A percentile compares a stretch with the other conserved stretches of the same genome.
Conservation (phyloP, 306 rosid genomes). For the Geum urbanum region DNA sequence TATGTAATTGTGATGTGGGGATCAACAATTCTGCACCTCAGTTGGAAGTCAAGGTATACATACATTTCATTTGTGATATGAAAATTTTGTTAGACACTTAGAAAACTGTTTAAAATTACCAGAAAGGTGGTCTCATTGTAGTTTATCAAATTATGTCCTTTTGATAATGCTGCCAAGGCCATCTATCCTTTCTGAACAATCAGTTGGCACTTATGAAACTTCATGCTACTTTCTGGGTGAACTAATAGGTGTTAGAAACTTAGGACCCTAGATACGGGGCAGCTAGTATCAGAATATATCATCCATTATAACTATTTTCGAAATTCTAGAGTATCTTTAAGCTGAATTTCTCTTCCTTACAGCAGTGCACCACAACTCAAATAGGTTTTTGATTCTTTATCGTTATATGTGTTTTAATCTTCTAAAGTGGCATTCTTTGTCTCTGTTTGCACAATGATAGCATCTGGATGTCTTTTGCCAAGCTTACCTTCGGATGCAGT, state of each 20-base stretch:
- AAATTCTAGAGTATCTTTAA: not conserved
- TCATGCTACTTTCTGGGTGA: not conserved
- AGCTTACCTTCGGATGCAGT: constrained; percentile 93
- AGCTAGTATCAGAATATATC: not conserved
- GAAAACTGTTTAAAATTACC: not conserved
- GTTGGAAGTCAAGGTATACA: constrained; percentile 86
- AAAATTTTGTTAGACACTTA: not conserved
- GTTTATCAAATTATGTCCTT: not conserved
- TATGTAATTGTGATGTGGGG: constrained; percentile 33
- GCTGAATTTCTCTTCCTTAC: not conserved
- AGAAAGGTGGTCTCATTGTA: not conserved
- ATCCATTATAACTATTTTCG: not conserved
- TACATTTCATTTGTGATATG: not conserved
- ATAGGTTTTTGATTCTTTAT: not conserved
- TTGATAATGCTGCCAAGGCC: not conserved
- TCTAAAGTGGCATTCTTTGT: constrained; percentile 19
- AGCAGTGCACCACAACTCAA: not conserved
- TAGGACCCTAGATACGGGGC: not conserved
- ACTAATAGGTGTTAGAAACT: not conserved
- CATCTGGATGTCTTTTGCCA: constrained; percentile 83
- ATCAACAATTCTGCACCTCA: constrained; percentile 41
- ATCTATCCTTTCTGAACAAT: not conserved
- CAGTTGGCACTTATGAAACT: not conserved
- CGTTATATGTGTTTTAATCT: not conserved
- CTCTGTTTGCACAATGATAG: constrained; percentile 39